A percentile compares a stretch with the other conserved stretches of the same genome.
Conservation (phyloP, 495 filamentous ascomycete species). For the Podospora comata region DNA sequence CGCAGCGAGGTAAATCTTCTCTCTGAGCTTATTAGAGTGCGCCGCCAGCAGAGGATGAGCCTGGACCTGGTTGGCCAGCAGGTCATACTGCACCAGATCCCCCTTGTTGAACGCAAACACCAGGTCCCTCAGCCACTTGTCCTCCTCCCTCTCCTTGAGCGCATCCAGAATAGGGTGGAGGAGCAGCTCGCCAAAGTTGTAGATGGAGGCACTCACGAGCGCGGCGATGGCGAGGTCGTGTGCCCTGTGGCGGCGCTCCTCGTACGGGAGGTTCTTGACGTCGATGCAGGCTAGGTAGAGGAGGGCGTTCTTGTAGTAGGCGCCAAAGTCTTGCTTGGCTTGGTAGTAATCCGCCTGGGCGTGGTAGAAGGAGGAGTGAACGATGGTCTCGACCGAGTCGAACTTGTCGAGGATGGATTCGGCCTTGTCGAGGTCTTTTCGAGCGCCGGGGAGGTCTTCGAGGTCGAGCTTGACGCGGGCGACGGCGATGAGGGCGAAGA, state of each 20-base stretch:
- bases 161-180: slow-evolving; percentile 94
- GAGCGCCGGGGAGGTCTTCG: slow-evolving; percentile 67
- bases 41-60: slow-evolving; percentile 74
- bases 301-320: slow-evolving; percentile 95
- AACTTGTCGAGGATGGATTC: slow-evolving; percentile 86
- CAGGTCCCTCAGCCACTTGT: slow-evolving; percentile 83
- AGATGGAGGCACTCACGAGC: slow-evolving; percentile 88
- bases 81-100: slow-evolving; percentile 81
- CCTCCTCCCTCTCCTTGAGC: slow-evolving; percentile 56
- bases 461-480: slow-evolving; percentile 82
- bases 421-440: slow-evolving; percentile 80
- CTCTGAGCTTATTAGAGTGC: slow-evolving; percentile 78
- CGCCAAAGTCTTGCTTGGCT: slow-evolving; percentile 84
- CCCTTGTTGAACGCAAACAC: slow-evolving; percentile 97
- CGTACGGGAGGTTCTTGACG: slow-evolving; percentile 63
- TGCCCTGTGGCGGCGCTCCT: slow-evolving; percentile 74
- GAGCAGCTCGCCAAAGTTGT: slow-evolving; percentile 98
- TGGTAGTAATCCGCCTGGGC: slow-evolving; percentile 95
- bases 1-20: slow-evolving; percentile 96
- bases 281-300: slow-evolving; percentile 98
- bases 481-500: slow-evolving; percentile 88
- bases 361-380: slow-evolving; percentile 95
- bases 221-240: slow-evolving; percentile 92
- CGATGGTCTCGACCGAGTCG: slow-evolving; percentile 91
- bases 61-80: slow-evolving; percentile 70